phyloP scores from a whole-genome alignment of 495 filamentous ascomycete species.

The Neurospora cerealis region DNA sequence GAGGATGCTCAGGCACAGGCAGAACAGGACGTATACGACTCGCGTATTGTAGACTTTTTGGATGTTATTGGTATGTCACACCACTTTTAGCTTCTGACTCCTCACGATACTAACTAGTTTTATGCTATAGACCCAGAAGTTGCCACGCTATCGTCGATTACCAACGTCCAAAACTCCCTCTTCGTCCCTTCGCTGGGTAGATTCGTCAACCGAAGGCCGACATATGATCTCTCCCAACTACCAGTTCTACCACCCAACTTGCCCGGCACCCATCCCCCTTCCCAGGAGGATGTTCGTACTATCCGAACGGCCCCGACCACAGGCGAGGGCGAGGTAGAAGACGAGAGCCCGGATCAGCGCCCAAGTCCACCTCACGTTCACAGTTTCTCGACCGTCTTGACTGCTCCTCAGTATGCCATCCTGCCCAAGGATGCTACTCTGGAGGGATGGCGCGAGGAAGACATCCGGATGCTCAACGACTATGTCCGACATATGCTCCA shows the following conservation, averaged over 20 bases:
- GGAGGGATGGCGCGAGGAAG: constrained; percentile 57
- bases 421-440: constrained; percentile 55
- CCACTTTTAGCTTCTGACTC: neutral
- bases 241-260: constrained; percentile 2
- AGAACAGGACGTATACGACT: constrained; percentile 33
- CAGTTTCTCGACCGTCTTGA: constrained; percentile 36
- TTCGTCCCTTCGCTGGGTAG: constrained; percentile 62
- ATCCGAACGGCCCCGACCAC: neutral
- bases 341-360: neutral
- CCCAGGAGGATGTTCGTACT: constrained; percentile 7
- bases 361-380: constrained; percentile 10
- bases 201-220: constrained; percentile 59
- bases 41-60: constrained; percentile 55
- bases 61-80: constrained; percentile 56
- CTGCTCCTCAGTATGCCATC: constrained; percentile 43
- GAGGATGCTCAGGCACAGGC: constrained; percentile 9
- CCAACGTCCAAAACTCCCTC: constrained; percentile 71
- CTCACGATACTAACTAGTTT: neutral
- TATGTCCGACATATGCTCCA: constrained; percentile 76
- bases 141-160: constrained; percentile 60
- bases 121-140: constrained; percentile 58
- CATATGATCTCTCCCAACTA: constrained; percentile 55
- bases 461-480: constrained; percentile 65
- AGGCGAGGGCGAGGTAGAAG: neutral
- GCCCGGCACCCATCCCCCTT: constrained; percentile 16